Evolutionary conservation across 768 basidiomycete species (phyloP).

Genomic region (Phanerochaete sordida): DNA sequence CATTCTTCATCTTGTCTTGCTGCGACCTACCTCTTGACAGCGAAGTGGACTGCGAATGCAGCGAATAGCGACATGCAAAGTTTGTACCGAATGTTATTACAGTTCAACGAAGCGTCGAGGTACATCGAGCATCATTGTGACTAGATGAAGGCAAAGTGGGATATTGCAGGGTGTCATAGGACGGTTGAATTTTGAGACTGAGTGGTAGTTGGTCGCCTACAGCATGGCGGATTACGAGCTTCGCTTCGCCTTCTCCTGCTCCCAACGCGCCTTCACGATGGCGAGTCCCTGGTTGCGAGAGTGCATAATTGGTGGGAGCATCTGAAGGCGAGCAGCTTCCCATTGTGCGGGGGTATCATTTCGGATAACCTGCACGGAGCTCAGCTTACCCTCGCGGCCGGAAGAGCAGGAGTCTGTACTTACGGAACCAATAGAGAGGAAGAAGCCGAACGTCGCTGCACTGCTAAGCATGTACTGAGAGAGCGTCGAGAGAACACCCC

Average conservation of each 20-base stretch:
- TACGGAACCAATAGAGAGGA: constrained; percentile 93
- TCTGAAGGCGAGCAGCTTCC: constrained; percentile 60
- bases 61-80: too few species aligned
- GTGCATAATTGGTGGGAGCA: constrained; percentile 52
- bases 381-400: not conserved
- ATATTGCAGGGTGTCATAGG: not conserved
- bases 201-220: not conserved
- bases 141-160: not conserved
- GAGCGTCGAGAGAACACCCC: constrained; percentile 86
- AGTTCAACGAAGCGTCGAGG: not conserved
- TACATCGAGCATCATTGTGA: not conserved
- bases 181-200: not conserved
- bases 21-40: too few species aligned
- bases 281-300: constrained; percentile 66
- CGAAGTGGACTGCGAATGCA: too few species aligned
- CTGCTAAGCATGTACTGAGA: constrained; percentile 99
- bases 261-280: constrained; percentile 75
- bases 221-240: not conserved
- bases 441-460: constrained; percentile 95
- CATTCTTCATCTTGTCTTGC: not conserved
- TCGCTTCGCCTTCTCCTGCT: constrained; percentile 24
- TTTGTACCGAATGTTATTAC: not conserved
- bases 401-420: constrained; percentile 22
- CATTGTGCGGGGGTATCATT: constrained; percentile 68
- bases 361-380: constrained; percentile 71